A percentile compares a stretch with the other conserved stretches of the same genome.
Evolutionary conservation across 2,329 filamentous ascomycete genomes (phyloP).

Genomic region (Botrytis cinerea): DNA sequence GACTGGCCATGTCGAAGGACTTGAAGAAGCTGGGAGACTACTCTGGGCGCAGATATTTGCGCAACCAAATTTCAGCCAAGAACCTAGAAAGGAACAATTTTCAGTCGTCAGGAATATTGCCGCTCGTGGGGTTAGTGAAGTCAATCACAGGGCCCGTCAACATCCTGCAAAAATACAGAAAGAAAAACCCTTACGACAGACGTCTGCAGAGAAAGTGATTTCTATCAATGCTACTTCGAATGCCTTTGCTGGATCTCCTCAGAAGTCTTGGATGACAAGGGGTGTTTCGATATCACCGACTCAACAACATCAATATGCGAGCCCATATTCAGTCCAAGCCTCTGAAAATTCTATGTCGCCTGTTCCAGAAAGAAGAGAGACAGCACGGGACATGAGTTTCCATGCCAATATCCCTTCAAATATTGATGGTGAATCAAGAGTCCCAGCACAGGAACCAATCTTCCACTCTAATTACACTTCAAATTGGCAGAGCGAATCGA

Average conservation of each 20-base stretch:
- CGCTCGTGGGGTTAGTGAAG: not conserved
- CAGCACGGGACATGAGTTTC: not conserved
- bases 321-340: not conserved
- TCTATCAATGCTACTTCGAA: not conserved
- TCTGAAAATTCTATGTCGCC: not conserved
- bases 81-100: not conserved
- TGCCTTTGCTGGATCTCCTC: conserved; percentile 6
- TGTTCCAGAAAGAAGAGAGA: not conserved
- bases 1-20: conserved; percentile 12
- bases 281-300: conserved; percentile 3
- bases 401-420: not conserved
- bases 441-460: not conserved
- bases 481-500: not conserved
- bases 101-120: not conserved
- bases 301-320: conserved; percentile 3
- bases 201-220: not conserved
- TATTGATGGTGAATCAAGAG: not conserved
- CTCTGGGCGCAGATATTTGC: conserved; percentile 24
- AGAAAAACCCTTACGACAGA: not conserved
- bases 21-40: conserved; percentile 27
- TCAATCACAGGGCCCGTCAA: not conserved
- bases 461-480: not conserved
- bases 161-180: not conserved
- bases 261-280: not conserved
- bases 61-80: not conserved